Evolutionary conservation across 179 eudicot species (phyloP), one percentile per base, ranked within the genome.

Genomic region (Sideroxylon spinosum): DNA sequence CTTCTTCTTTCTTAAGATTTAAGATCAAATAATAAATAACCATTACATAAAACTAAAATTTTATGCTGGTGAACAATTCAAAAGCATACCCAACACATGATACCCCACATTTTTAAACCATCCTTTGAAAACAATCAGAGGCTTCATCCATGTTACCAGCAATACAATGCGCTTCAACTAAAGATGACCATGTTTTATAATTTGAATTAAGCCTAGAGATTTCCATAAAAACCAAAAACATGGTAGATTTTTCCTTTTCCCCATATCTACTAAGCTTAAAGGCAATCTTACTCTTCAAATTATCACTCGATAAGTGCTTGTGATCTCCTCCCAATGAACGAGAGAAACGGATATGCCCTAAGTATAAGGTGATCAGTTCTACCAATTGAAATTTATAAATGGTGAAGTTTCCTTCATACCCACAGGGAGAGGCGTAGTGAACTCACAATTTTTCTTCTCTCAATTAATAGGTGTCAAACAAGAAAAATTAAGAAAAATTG

Each of bases 91-190:
- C 94, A 62, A 84, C 88, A 78, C 69, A 37, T 65, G 83, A 19
- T 20, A 66, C 19, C 20, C 91, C 92, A 20, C 71, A 85, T 32
- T 74, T 88, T 28, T 90, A 87, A 61, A 93, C 77, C 86, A 87
- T 79, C 77, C 76, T 86, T 7, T 82, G 74, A 9, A 91, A 82
- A 82, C 86, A 86, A 46, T 77, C 85, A 23, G 72, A 62, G 19
- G 97, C 98, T 71, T 86, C 85, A 23, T 81, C 86, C 50, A 94
- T 77, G 76, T 89, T 81, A 55, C 94, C 93, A 16, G 89, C 84
- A 49, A 73, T 76, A 76, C 93, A 87, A 53, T 87, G 78, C 71
- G 97, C 98, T 82, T 89, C 88, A 81, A 94, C 82, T 74, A 90
- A 77, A 59, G 97, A 86, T 6, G 75, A 77, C 97, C 90, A 91